Evolutionary conservation across 2,329 filamentous ascomycete species (phyloP).

Genomic region (Ilyonectria sp.): DNA sequence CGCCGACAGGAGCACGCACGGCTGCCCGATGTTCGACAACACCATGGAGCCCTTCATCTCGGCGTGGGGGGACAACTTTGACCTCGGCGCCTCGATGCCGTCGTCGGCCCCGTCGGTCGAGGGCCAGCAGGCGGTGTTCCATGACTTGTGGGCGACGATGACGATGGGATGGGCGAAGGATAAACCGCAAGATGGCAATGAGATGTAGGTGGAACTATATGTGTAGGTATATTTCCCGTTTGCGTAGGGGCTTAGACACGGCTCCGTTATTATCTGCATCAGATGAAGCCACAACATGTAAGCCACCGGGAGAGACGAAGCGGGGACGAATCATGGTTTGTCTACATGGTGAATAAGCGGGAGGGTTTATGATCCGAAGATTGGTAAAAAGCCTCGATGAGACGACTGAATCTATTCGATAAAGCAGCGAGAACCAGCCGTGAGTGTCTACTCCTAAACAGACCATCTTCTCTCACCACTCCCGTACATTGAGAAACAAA

Average conservation of each 20-base stretch:
- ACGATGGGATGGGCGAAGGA: constrained; percentile 60
- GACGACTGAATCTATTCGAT: too few relatives aligned
- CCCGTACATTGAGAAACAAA: too few relatives aligned
- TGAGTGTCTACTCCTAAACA: too few relatives aligned
- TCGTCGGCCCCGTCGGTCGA: constrained; percentile 20
- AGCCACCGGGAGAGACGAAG: too few relatives aligned
- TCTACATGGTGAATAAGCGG: too few relatives aligned
- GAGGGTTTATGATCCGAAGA: too few relatives aligned
- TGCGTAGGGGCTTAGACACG: neutral
- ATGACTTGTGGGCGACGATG: constrained; percentile 66
- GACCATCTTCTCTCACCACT: too few relatives aligned
- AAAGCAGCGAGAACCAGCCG: too few relatives aligned
- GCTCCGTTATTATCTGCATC: too few relatives aligned
- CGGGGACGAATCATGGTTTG: too few relatives aligned
- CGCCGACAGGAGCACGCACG: constrained; percentile 32
- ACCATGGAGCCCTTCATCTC: constrained; percentile 63
- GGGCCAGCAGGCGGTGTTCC: constrained; percentile 50
- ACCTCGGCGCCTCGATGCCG: constrained; percentile 31
- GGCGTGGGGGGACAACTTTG: constrained; percentile 60
- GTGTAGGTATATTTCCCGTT: neutral
- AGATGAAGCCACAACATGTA: too few relatives aligned
- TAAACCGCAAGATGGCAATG: constrained; percentile 16
- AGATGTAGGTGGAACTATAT: neutral
- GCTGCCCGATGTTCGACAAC: constrained; percentile 68
- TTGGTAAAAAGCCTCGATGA: too few relatives aligned